Percentiles rank a stretch among this genome's conserved stretches.
Conservation (phyloP, 768 basidiomycete species). For the Pleurotus platypus region DNA sequence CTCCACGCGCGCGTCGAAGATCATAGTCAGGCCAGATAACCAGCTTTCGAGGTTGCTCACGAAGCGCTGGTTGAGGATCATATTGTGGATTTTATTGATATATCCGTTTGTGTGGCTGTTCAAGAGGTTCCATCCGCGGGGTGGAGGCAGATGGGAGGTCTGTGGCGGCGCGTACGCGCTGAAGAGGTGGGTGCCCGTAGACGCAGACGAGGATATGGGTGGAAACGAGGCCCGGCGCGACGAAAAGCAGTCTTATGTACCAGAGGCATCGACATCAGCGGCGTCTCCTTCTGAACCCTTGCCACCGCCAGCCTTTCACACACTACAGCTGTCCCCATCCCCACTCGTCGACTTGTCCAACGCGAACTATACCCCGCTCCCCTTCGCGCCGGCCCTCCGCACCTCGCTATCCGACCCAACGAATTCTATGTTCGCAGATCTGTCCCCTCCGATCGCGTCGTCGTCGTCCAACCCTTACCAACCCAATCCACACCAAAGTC, state of each 20-base stretch:
- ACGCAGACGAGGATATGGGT: not conserved
- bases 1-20: constrained; percentile 36
- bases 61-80: constrained; percentile 65
- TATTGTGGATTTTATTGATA: constrained; percentile 65
- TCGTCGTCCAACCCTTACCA: too few relatives aligned
- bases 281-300: not conserved
- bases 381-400: too few relatives aligned
- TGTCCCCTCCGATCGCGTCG: too few relatives aligned
- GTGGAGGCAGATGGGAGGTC: constrained; percentile 75
- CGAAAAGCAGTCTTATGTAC: too few relatives aligned
- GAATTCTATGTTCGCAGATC: too few relatives aligned
- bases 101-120: constrained; percentile 84
- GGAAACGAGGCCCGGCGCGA: not conserved
- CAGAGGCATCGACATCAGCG: not conserved
- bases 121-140: constrained; percentile 59
- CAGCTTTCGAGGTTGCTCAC: constrained; percentile 62
- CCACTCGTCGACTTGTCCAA: too few relatives aligned
- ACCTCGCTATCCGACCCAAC: too few relatives aligned
- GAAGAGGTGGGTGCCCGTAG: constrained; percentile 42
- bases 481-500: too few relatives aligned
- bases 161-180: constrained; percentile 74
- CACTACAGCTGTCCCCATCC: too few relatives aligned
- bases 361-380: too few relatives aligned
- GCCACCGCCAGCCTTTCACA: constrained; percentile 5
- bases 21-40: constrained; percentile 69